Evolutionary conservation across 805 yeast genomes (phyloP), one percentile per base, ranked within the genome.

Genomic region (Phaffomyces antillensis): DNA sequence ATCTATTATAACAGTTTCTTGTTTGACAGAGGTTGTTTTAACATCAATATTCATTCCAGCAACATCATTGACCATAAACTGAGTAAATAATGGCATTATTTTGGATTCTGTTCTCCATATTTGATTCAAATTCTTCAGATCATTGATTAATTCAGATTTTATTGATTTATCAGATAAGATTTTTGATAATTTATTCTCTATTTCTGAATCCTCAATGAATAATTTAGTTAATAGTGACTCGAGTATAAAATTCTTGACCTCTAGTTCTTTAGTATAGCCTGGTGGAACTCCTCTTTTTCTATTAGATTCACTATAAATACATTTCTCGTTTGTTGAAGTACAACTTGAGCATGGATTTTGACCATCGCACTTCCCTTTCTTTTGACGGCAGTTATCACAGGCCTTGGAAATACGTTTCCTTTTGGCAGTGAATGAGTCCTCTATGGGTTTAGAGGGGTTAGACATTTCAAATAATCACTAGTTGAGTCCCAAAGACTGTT

Each of bases 371-470:
- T 39, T 39, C 6, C 36, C 41, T 10, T 39, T 39, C 16, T 33
- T 39, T 11, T 28, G 34, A 32, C 41, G 43, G 36, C 42, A 36
- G 17, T 20, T 23, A 11, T 43, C 36, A 33, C 42, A 43, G 11
- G 42, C 40, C 68, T 41, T 53, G 41, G 10, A 47, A 44, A 24
- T 58, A 56, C 43, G 41, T 52, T 8, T 40, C 12, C 43, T 32
- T n/a, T 39, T 39, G 4, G 30, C 6, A 15, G 13, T n/a, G 5
- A 26, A 7, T 10, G 20, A 16, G 5, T 35, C 37, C 6, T 16
- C 11, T 32, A 32, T 7, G 2, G 8, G 7, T 32, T 32, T 32
- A 16, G 35, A 16, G 35, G 18, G 35, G 17, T 28, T 28, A 28
- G 13, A 13, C 30, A 28, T 28, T 2, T 15, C 11, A 10, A 28